phyloP scores from a whole-genome alignment of 305 asterid species.

The Rubia peregrina region DNA sequence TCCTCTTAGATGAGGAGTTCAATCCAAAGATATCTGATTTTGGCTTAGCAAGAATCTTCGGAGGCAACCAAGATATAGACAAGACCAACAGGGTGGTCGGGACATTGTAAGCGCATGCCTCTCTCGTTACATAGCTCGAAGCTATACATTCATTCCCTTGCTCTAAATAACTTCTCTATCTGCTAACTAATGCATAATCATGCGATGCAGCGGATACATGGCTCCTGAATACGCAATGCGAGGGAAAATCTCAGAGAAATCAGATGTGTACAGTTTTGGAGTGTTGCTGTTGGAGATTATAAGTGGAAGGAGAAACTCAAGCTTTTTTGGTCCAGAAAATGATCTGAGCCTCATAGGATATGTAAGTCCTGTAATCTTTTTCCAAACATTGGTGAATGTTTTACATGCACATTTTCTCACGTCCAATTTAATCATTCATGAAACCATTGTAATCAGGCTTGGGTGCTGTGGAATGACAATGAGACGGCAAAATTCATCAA shows the following conservation, averaged over 20 bases:
- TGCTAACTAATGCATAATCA: background rate
- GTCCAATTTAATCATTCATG: background rate
- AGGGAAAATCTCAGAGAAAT: constrained; percentile 17
- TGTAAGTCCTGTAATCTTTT: constrained; percentile 4
- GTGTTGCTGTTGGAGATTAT: constrained; percentile 17
- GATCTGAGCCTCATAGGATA: constrained; percentile 9
- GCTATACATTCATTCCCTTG: background rate
- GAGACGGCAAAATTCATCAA: background rate
- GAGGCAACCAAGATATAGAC: constrained; percentile 10
- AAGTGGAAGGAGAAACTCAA: constrained; percentile 10
- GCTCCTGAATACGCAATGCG: constrained; percentile 18
- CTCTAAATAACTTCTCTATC: background rate
- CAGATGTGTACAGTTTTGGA: constrained; percentile 20
- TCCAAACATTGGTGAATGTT: background rate
- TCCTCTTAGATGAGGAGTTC: constrained; percentile 17
- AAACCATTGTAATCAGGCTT: constrained; percentile 3
- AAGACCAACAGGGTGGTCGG: constrained; percentile 12
- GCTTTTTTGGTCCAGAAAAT: constrained; percentile 8
- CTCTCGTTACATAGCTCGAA: background rate
- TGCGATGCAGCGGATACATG: constrained; percentile 17
- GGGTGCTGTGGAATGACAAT: constrained; percentile 5
- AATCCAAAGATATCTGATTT: constrained; percentile 22
- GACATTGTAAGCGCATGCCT: constrained; percentile 13
- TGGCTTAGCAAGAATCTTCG: constrained; percentile 17
- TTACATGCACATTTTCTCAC: background rate